A percentile compares a stretch with the other conserved stretches of the same genome.
These are phyloP conservation scores for Huntiella bhutanensis DNA, from an alignment of 2,329 filamentous ascomycete genomes.

Conservation along the genomic window DNA sequence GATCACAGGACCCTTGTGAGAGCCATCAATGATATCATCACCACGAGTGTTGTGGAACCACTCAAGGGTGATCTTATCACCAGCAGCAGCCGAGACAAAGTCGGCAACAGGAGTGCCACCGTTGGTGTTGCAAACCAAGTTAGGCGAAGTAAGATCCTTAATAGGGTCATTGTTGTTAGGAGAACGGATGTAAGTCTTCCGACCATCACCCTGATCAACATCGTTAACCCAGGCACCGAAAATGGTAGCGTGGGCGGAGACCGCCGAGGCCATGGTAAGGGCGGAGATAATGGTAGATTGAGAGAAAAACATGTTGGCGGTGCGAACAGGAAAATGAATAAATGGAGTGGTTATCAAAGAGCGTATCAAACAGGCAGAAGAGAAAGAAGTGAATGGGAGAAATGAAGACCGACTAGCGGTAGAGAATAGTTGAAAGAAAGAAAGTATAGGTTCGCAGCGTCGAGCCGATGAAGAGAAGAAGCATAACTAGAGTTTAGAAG, in stretches of 20 bases:
- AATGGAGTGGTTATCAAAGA: slow-evolving; percentile 1
- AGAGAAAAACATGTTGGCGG: slow-evolving; percentile 9
- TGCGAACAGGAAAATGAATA: neutral
- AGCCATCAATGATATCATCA: slow-evolving; percentile 34
- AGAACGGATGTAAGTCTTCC: slow-evolving; percentile 24
- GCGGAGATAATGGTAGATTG: slow-evolving; percentile 14
- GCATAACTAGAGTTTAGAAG: neutral
- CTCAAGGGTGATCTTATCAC: slow-evolving; percentile 28
- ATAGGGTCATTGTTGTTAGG: slow-evolving; percentile 25
- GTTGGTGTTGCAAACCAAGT: slow-evolving; percentile 27
- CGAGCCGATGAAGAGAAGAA: slow-evolving; percentile 7
- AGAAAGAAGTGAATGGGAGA: neutral
- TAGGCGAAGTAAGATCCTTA: slow-evolving; percentile 25
- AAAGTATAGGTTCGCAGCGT: slow-evolving; percentile 7
- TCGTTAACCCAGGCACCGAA: slow-evolving; percentile 30
- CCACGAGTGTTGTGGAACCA: slow-evolving; percentile 31
- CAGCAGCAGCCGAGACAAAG: slow-evolving; percentile 26
- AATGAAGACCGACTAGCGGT: neutral
- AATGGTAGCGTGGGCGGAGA: slow-evolving; percentile 27
- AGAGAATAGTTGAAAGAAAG: slow-evolving; percentile 1
- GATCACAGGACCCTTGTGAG: slow-evolving; percentile 33
- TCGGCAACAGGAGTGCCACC: slow-evolving; percentile 19
- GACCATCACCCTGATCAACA: slow-evolving; percentile 24
- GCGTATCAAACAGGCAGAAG: slow-evolving; percentile 1
- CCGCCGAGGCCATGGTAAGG: slow-evolving; percentile 21